A percentile compares a stretch with the other conserved stretches of the same genome.
Evolutionary conservation across 1,284 basidiomycete species (phyloP).

Genomic region (Cutaneotrichosporon sp.): DNA sequence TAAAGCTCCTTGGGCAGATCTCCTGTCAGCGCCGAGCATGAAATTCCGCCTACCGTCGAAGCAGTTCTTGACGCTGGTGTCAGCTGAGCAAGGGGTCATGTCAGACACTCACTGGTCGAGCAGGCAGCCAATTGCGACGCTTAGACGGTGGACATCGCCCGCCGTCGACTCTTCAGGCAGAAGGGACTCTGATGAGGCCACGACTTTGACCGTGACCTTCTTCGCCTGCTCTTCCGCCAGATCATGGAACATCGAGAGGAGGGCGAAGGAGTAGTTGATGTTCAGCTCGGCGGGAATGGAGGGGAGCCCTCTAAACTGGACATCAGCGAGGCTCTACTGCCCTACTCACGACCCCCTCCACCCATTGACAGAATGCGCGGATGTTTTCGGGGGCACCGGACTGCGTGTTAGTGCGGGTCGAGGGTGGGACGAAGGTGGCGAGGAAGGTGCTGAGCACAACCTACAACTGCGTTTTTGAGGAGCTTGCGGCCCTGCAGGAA

Average conservation of each 20-base stretch:
- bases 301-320: not conserved
- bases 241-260: not conserved
- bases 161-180: not conserved
- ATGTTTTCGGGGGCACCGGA: not conserved
- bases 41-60: not conserved
- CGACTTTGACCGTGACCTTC: not conserved
- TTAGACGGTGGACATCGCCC: not conserved
- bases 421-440: not conserved
- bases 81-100: not conserved
- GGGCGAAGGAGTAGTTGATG: not conserved
- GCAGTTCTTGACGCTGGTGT: not conserved
- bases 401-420: not conserved
- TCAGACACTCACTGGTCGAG: not conserved
- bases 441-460: not conserved
- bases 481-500: not conserved
- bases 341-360: not conserved
- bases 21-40: not conserved
- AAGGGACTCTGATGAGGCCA: not conserved
- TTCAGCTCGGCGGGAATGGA: not conserved
- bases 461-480: too few relatives aligned
- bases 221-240: not conserved
- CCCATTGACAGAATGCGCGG: not conserved
- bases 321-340: not conserved
- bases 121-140: not conserved
- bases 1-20: not conserved